These are phyloP conservation scores for Coemansia sp. DNA, from an alignment of 192 early-diverging fungal genomes.

Conservation along the genomic window DNA sequence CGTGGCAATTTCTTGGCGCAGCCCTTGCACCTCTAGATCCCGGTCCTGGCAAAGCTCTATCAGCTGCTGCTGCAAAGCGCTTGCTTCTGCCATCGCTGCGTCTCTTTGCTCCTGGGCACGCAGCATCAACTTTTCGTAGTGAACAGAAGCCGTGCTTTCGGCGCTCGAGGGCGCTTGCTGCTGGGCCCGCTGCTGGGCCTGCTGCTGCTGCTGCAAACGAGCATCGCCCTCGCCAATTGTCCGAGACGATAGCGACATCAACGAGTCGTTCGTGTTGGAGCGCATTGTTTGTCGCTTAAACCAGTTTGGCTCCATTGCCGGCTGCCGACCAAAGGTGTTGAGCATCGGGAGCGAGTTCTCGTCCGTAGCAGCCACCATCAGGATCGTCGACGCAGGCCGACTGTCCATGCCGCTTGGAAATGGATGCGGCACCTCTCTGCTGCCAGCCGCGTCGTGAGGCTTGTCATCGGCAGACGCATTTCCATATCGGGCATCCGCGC, in stretches of 20 bases:
- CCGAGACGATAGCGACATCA: not conserved
- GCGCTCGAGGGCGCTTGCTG: not conserved
- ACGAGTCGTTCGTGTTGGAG: conserved; percentile 7
- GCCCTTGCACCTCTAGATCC: conserved; percentile 16
- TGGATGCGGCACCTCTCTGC: not conserved
- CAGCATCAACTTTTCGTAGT: conserved; percentile 37
- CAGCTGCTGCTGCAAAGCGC: conserved; percentile 22
- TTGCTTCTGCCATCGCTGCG: conserved; percentile 30
- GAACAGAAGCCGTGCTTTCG: not conserved
- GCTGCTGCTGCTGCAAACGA: not conserved
- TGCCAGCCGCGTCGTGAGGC: not conserved
- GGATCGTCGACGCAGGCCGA: conserved; percentile 27
- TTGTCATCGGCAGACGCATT: conserved; percentile 6
- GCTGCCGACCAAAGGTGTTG: not conserved
- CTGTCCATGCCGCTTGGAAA: conserved; percentile 1
- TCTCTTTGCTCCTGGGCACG: conserved; percentile 39
- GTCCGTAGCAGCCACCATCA: conserved; percentile 37
- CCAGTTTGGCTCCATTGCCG: conserved; percentile 24
- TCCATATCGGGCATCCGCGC: conserved; percentile 10
- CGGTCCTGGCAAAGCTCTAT: conserved; percentile 13
- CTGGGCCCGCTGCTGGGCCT: no score
- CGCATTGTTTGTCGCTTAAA: conserved; percentile 36
- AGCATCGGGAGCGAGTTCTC: conserved; percentile 24
- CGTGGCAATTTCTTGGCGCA: conserved; percentile 20
- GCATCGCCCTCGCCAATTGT: not conserved